A percentile compares a stretch with the other conserved stretches of the same genome.
phyloP scores from a whole-genome alignment of 129 eudicot genomes.

The Saussurea involucrata region DNA sequence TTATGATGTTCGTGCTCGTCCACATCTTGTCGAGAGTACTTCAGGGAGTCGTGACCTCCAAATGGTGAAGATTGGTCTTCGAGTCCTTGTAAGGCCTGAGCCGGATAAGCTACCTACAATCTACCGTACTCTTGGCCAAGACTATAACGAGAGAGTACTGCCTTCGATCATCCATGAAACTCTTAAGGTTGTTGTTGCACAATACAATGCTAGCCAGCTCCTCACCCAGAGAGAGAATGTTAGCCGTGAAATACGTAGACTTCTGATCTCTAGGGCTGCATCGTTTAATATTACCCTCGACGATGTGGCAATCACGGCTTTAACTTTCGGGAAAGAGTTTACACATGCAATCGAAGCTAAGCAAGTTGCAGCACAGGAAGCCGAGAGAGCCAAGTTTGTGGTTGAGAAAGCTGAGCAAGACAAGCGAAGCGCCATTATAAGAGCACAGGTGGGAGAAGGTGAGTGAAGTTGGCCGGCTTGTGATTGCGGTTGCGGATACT shows the following conservation, averaged over 20 bases:
- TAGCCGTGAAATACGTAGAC: constrained; percentile 57
- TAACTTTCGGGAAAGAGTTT: constrained; percentile 63
- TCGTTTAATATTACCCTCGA: constrained; percentile 53
- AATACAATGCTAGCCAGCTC: constrained; percentile 60
- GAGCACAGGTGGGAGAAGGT: constrained; percentile 89
- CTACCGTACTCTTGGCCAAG: constrained; percentile 51
- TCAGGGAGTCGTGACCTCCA: constrained; percentile 83
- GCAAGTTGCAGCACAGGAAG: constrained; percentile 78
- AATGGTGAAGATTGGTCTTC: too few species aligned
- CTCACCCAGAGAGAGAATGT: constrained; percentile 55
- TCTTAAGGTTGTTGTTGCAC: constrained; percentile 65
- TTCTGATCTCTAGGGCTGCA: constrained; percentile 47
- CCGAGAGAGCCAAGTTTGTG: constrained; percentile 69
- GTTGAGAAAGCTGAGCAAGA: constrained; percentile 83
- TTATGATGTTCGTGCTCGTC: constrained; percentile 77
- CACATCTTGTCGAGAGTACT: constrained; percentile 63
- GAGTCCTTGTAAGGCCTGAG: constrained; percentile 56
- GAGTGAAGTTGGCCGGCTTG: too few species aligned
- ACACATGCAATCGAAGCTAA: constrained; percentile 68
- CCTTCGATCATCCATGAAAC: constrained; percentile 66
- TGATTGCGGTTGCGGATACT: too few species aligned
- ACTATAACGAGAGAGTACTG: constrained; percentile 52
- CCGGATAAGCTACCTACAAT: constrained; percentile 49
- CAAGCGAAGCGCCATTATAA: constrained; percentile 57
- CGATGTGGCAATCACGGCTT: constrained; percentile 61